Evolutionary conservation across 2,329 filamentous ascomycete species (phyloP).

Genomic region (Lachnellula occidentalis): DNA sequence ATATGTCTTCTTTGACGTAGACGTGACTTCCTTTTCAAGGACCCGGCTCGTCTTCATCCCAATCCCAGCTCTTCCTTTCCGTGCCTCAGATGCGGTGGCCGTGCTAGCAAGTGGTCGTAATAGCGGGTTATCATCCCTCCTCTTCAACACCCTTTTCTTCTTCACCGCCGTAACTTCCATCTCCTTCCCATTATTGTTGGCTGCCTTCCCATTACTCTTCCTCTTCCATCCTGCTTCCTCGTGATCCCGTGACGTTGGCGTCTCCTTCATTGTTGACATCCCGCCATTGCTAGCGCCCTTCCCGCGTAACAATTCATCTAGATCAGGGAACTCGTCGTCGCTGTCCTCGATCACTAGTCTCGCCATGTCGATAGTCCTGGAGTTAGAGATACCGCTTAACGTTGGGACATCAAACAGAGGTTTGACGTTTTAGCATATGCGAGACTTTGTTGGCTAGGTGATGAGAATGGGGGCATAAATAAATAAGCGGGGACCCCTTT

Average conservation of each 20-base stretch:
- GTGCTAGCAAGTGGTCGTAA: conserved; percentile 10
- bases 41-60: not conserved
- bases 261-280: not conserved
- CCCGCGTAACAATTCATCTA: not conserved
- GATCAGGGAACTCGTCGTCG: conserved; percentile 15
- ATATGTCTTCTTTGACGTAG: not conserved
- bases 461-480: no score
- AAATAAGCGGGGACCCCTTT: no score
- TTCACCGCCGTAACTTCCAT: not conserved
- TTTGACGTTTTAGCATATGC: no score
- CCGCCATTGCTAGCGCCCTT: not conserved
- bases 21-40: not conserved
- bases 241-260: not conserved
- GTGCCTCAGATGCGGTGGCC: not conserved
- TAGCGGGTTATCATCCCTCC: conserved; percentile 16
- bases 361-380: conserved; percentile 1
- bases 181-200: conserved; percentile 2
- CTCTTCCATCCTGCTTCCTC: not conserved
- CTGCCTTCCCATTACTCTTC: not conserved
- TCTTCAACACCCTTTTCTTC: conserved; percentile 19
- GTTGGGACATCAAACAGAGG: no score
- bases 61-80: not conserved
- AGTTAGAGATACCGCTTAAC: no score
- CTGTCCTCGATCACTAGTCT: conserved; percentile 3
- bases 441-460: no score